Evolutionary conservation across 192 early-diverging fungal genomes (phyloP).

Genomic region (Coemansia sp.): DNA sequence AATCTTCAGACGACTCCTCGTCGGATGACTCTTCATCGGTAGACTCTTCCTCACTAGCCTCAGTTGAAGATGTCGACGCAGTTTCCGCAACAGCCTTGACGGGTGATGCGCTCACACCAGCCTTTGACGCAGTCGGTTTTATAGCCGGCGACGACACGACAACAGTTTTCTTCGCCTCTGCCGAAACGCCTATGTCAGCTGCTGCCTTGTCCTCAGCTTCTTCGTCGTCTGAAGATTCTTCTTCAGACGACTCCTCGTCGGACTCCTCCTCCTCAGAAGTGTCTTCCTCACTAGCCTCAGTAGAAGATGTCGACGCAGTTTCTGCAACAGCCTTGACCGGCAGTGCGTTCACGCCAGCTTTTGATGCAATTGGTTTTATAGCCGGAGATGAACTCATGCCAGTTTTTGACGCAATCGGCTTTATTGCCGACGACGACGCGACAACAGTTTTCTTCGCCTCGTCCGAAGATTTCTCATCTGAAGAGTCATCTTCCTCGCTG

Average conservation of each 20-base stretch:
- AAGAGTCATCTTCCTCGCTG: slow-evolving; percentile 4
- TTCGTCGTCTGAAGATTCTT: not conserved
- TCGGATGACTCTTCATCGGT: not conserved
- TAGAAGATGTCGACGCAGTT: too few relatives aligned
- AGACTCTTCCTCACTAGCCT: not conserved
- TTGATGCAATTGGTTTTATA: too few relatives aligned
- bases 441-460: not conserved
- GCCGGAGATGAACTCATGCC: too few relatives aligned
- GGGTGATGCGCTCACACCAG: too few relatives aligned
- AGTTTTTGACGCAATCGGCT: too few relatives aligned
- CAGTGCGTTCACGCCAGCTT: too few relatives aligned
- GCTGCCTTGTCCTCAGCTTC: not conserved
- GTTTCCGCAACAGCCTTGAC: too few relatives aligned
- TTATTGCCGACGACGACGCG: too few relatives aligned
- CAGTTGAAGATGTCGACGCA: not conserved
- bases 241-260: slow-evolving; percentile 4
- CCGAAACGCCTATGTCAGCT: not conserved
- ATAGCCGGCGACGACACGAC: not conserved
- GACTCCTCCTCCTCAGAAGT: not conserved
- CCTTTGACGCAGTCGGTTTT: too few relatives aligned
- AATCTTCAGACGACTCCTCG: slow-evolving; percentile 1
- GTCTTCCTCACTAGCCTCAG: not conserved
- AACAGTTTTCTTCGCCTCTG: not conserved
- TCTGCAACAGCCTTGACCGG: too few relatives aligned
- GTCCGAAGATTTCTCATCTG: slow-evolving; percentile 9